Base-by-base conservation (phyloP, 1,284 basidiomycete species). In the Termitomyces sp. region DNA sequence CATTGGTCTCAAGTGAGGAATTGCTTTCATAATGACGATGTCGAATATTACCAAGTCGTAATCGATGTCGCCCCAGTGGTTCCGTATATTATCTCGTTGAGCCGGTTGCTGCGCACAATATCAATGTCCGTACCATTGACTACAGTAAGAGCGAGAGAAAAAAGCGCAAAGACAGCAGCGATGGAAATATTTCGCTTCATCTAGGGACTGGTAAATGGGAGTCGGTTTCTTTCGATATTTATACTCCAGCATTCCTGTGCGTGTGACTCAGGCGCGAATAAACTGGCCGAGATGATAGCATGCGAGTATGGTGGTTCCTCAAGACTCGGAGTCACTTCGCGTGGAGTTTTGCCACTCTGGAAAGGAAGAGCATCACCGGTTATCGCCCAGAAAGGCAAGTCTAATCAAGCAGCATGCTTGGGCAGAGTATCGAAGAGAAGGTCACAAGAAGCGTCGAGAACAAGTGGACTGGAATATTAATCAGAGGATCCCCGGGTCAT, bases 21-120 rank as follows among this genome's bases (percentile, higher is more conserved):
- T 34, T 24, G 9, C 10, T n/a, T n/a, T 4, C 4, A 24, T 7
- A 31, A 21, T 19, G 39, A 26, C 65, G 63, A 31, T 59, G 41
- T 17, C 38, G 34, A 9, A 63, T 53, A 26, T 44, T 55, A 54
- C 60, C 61, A 53, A 33, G 51, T 48, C 10, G 54, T 30, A 13
- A 58, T 58, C 26, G 58, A 59, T 9, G 55, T 52, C 42, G 57
- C 57, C 36, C 54, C 57, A 44, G 57, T 58, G n/a, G 57, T 58
- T 33, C 57, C 50, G 34, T 30, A 56, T 12, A 58, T 34, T 33
- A 61, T 61, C 7, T 41, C 41, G 10, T 55, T 41, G 40, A 61
- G 24, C 28, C 57, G 53, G 38, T 53, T 53, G 34, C 39, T 41
- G 15, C 54, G 57, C 30, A 61, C 50, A 3, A 42, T 46, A 15